A percentile compares a stretch with the other conserved stretches of the same genome.
Evolutionary conservation across 169 alveolate species (phyloP).

Genomic region (Amoebophrya sp.): DNA sequence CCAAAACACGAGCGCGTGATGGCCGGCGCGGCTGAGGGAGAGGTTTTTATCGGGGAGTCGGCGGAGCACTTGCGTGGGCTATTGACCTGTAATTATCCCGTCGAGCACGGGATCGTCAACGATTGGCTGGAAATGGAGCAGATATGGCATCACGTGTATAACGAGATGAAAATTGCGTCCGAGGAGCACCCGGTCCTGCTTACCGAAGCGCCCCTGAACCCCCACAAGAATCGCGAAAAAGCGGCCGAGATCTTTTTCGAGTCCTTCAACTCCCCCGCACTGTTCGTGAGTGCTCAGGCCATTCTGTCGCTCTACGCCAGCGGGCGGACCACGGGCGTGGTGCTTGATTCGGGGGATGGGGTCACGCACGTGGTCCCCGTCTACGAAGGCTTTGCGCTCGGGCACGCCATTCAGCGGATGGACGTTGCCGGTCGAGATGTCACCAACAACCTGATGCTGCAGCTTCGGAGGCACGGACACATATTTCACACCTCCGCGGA

Average conservation of each 20-base stretch:
- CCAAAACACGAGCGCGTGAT: constrained; percentile 61
- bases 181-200: constrained; percentile 94
- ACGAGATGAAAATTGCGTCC: constrained; percentile 92
- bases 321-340: constrained; percentile 97
- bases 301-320: constrained; percentile 92
- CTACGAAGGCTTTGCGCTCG: constrained; percentile 91
- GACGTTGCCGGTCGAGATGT: constrained; percentile 95
- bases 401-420: constrained; percentile 82
- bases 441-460: constrained; percentile 61
- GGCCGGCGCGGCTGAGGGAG: constrained; percentile 64
- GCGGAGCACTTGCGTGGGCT: constrained; percentile 58
- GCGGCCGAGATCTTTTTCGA: constrained; percentile 91
- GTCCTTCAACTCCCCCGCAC: constrained; percentile 48
- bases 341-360: constrained; percentile 98
- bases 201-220: constrained; percentile 97
- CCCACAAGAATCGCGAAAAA: constrained; percentile 92
- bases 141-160: constrained; percentile 93
- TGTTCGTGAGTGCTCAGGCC: constrained; percentile 73
- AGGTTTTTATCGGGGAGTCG: constrained; percentile 54
- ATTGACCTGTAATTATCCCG: constrained; percentile 63
- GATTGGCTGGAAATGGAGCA: constrained; percentile 98
- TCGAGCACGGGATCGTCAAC: constrained; percentile 79
- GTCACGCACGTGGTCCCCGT: constrained; percentile 96
- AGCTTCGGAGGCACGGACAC: constrained; percentile 45
- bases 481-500: constrained; percentile 41